Percentiles rank a stretch among this genome's conserved stretches.
phyloP scores from a whole-genome alignment of 2,329 filamentous ascomycete species.

The Fusarium duplospermum region DNA sequence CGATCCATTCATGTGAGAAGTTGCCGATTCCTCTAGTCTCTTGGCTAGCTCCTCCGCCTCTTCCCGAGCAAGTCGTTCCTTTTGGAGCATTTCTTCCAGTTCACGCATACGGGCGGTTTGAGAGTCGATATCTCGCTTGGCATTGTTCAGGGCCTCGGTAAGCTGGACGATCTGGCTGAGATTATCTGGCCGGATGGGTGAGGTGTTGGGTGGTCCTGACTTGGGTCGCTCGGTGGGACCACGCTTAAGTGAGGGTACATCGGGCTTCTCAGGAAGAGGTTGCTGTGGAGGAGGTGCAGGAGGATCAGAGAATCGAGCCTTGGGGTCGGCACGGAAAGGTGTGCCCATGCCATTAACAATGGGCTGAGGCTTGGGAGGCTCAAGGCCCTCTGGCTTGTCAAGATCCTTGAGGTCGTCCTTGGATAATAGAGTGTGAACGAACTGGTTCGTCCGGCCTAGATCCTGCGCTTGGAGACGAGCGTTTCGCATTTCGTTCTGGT shows the following conservation, averaged over 20 bases:
- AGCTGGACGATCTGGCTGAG: constrained; percentile 83
- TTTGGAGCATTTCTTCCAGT: constrained; percentile 77
- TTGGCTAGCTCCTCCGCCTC: constrained; percentile 85
- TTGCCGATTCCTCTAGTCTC: constrained; percentile 70
- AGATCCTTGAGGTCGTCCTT: constrained; percentile 74
- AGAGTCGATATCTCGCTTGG: constrained; percentile 88
- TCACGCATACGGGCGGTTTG: constrained; percentile 84
- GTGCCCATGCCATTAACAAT: constrained; percentile 64
- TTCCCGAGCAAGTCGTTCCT: constrained; percentile 85
- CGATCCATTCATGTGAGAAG: constrained; percentile 46
- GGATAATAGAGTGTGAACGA: constrained; percentile 80
- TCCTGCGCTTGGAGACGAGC: constrained; percentile 91
- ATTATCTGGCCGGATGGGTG: constrained; percentile 69
- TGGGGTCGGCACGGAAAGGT: constrained; percentile 76
- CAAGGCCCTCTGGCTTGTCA: constrained; percentile 62
- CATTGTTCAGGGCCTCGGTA: constrained; percentile 84
- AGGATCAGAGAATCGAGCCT: constrained; percentile 89
- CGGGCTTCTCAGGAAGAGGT: constrained; percentile 92
- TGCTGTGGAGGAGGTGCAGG: constrained; percentile 94
- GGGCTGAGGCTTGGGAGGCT: constrained; percentile 60
- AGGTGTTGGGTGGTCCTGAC: constrained; percentile 62
- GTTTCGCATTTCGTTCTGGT: constrained; percentile 87
- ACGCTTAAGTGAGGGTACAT: constrained; percentile 79
- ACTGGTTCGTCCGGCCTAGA: constrained; percentile 83
- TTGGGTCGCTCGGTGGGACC: constrained; percentile 81